Percentiles rank a stretch among this genome's conserved stretches.
These are phyloP conservation scores for Stephanodiscus minutulus DNA, from an alignment of 108 stramenopile species.

Conservation along the genomic window DNA sequence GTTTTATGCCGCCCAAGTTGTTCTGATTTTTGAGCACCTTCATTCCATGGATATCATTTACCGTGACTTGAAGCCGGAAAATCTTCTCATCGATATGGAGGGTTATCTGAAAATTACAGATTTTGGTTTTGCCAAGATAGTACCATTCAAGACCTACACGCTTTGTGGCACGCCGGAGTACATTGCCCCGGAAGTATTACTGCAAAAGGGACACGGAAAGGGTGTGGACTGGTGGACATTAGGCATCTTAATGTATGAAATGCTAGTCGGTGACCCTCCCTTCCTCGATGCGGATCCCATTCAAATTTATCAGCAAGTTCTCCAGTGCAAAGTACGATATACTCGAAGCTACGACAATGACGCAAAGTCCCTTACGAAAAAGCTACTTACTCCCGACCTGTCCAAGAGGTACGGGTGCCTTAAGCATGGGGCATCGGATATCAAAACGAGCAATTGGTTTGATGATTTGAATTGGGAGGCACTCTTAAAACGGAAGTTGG, in stretches of 20 bases:
- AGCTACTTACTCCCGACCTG: constrained; percentile 71
- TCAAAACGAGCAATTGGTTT: constrained; percentile 79
- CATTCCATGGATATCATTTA: constrained; percentile 88
- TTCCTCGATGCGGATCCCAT: constrained; percentile 86
- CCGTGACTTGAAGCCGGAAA: constrained; percentile 92
- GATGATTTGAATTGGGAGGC: constrained; percentile 62
- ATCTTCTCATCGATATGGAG: constrained; percentile 65
- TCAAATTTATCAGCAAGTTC: constrained; percentile 78
- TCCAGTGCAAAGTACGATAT: constrained; percentile 74
- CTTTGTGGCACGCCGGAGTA: constrained; percentile 97
- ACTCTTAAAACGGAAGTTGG: constrained; percentile 51
- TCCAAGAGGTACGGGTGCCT: constrained; percentile 84
- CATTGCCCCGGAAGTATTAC: constrained; percentile 89
- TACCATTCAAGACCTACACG: constrained; percentile 85
- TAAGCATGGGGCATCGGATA: constrained; percentile 77
- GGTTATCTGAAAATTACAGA: constrained; percentile 91
- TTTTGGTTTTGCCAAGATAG: constrained; percentile 72
- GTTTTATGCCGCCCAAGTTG: constrained; percentile 77
- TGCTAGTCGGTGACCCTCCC: constrained; percentile 89
- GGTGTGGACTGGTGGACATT: constrained; percentile 95
- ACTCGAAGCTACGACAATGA: constrained; percentile 71
- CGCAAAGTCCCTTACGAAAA: constrained; percentile 81
- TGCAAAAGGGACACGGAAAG: constrained; percentile 92
- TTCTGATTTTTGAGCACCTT: constrained; percentile 91
- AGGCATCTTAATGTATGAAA: constrained; percentile 84